phyloP scores from a whole-genome alignment of 192 early-diverging fungal species.

The Coemansia sp. region DNA sequence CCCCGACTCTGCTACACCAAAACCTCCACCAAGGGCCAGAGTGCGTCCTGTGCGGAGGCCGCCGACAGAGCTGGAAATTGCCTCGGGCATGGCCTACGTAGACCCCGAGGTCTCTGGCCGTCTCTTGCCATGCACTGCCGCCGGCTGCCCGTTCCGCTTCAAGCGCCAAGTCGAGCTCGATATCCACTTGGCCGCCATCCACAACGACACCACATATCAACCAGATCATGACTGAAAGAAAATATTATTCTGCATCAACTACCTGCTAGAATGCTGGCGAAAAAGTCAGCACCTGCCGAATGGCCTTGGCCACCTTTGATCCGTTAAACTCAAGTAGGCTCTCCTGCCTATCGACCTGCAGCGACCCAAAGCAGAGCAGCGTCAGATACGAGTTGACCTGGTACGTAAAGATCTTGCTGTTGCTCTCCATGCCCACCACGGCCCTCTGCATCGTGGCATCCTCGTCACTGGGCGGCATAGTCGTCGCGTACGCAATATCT shows the following conservation, averaged over 20 bases:
- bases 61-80: conserved; percentile 26
- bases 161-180: conserved; percentile 34
- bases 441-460: conserved; percentile 21
- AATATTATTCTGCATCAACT: not conserved
- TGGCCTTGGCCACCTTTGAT: conserved; percentile 43
- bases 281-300: conserved; percentile 38
- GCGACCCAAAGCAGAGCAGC: conserved; percentile 30
- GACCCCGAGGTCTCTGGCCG: conserved; percentile 40
- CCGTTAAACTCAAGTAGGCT: conserved; percentile 50
- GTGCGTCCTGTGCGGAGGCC: not conserved
- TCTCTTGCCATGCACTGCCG: conserved; percentile 15
- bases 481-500: conserved; percentile 68
- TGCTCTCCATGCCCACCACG: conserved; percentile 20
- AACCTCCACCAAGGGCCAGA: not conserved
- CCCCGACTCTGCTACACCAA: not conserved
- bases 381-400: conserved; percentile 34
- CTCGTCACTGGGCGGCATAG: conserved; percentile 12
- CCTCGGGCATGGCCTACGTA: conserved; percentile 44
- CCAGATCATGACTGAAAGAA: not conserved
- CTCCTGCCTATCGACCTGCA: conserved; percentile 24
- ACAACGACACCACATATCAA: conserved; percentile 6
- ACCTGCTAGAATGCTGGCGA: not conserved
- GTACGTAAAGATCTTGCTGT: conserved; percentile 28
- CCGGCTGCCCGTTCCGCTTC: conserved; percentile 36
- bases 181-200: conserved; percentile 27